Conservation (phyloP, 1,284 basidiomycete species). For the Austroboletus novae-zelandiae region DNA sequence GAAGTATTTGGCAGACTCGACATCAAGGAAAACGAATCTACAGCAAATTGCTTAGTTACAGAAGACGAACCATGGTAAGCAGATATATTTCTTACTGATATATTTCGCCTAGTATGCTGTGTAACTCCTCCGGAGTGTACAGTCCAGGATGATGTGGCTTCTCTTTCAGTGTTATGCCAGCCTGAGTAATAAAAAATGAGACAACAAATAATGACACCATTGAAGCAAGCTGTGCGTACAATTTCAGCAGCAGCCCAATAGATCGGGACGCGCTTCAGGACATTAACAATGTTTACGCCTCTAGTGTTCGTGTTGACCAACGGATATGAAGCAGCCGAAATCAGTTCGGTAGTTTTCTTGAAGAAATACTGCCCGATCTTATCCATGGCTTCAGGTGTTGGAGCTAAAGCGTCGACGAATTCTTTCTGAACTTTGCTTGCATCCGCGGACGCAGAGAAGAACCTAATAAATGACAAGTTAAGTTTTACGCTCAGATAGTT, state of each 20-base stretch:
- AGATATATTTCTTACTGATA: slow-evolving; percentile 50
- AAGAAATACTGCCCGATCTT: slow-evolving; percentile 60
- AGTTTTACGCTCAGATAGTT: background rate
- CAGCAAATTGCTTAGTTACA: slow-evolving; percentile 1
- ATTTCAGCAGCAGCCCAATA: slow-evolving; percentile 68
- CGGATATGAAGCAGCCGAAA: slow-evolving; percentile 51
- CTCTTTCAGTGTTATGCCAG: slow-evolving; percentile 72
- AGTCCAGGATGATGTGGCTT: slow-evolving; percentile 49
- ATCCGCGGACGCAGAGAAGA: slow-evolving; percentile 56
- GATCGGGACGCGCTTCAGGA: slow-evolving; percentile 63
- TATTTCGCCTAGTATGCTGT: slow-evolving; percentile 61
- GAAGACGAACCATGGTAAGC: background rate
- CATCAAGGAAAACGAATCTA: slow-evolving; percentile 73
- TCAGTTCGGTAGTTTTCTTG: slow-evolving; percentile 54
- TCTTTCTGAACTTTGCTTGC: slow-evolving; percentile 47
- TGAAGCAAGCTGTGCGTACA: slow-evolving; percentile 39
- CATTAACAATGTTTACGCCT: slow-evolving; percentile 71
- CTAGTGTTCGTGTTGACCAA: slow-evolving; percentile 49
- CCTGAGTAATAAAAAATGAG: slow-evolving; percentile 39
- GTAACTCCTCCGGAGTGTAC: slow-evolving; percentile 63
- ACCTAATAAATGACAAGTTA: slow-evolving; percentile 25
- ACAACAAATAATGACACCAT: background rate
- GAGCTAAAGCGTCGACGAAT: slow-evolving; percentile 47
- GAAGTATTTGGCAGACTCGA: slow-evolving; percentile 57
- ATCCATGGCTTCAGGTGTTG: slow-evolving; percentile 44